A percentile compares a stretch with the other conserved stretches of the same genome.
Conservation (phyloP, 495 filamentous ascomycete species). For the Endocarpon pusillum region DNA sequence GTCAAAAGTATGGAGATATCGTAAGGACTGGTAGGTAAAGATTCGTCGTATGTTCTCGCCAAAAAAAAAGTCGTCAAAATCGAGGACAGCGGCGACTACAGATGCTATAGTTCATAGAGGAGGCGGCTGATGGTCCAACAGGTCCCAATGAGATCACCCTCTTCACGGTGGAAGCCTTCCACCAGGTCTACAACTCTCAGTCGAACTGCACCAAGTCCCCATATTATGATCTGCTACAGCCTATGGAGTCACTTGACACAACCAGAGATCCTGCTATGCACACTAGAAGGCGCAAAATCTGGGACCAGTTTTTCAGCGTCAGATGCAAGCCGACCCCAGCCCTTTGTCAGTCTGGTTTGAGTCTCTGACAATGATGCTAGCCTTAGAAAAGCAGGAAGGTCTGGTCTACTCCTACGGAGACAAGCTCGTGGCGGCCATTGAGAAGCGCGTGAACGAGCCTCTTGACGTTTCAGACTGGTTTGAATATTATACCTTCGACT, state of each 20-base stretch:
- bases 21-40: slow-evolving; percentile 21
- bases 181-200: slow-evolving; percentile 15
- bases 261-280: slow-evolving; percentile 17
- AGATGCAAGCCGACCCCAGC: background rate
- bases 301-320: slow-evolving; percentile 7
- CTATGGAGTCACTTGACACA: slow-evolving; percentile 21
- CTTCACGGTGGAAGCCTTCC: slow-evolving; percentile 15
- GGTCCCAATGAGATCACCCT: slow-evolving; percentile 22
- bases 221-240: slow-evolving; percentile 29
- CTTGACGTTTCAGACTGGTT: slow-evolving; percentile 15
- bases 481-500: slow-evolving; percentile 16
- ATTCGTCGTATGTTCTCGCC: slow-evolving; percentile 1
- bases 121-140: slow-evolving; percentile 12
- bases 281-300: slow-evolving; percentile 16
- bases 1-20: slow-evolving; percentile 22
- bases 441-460: slow-evolving; percentile 6
- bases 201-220: slow-evolving; percentile 19
- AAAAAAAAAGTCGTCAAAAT: background rate
- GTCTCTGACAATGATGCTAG: background rate
- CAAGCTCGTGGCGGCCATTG: slow-evolving; percentile 11
- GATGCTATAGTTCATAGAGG: background rate
- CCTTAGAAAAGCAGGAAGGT: slow-evolving; percentile 10
- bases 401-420: slow-evolving; percentile 14
- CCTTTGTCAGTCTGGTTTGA: background rate
- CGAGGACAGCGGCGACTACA: background rate